Base-by-base conservation (phyloP, 2,329 filamentous ascomycete genomes). In the Fusarium sp. region DNA sequence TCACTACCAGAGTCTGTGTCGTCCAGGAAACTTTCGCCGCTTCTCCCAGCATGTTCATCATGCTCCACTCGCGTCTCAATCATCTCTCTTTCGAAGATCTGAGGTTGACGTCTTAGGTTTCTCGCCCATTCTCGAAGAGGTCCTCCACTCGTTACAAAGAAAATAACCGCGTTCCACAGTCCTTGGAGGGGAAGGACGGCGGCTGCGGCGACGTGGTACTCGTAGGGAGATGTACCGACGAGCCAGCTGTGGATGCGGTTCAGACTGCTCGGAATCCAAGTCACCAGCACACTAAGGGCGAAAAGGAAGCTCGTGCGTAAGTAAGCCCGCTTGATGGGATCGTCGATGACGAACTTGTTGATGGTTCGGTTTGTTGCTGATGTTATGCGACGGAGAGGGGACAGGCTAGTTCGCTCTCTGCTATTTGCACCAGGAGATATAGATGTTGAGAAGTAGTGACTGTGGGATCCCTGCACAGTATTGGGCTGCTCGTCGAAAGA, bases 141-240 rank as follows among this genome's bases (percentile, higher is more conserved):
- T 2, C 33, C 55, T 82, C 83, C 86, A 70, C 85, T 93, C 3
- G 92, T 92, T 8, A 87, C 87, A 65, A 92, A 88, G 80, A 94
- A 95, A 60, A 96, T 93, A 56, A 93, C 82, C 33, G 90, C 88
- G 77, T 95, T 95, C 92, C 93, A 95, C 35, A 94, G 87, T 1
- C 93, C 93, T 78, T 95, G 93, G 2, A 94, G 83, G 0, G 93
- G 92, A 7, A 95, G 84, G 0, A 95, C 92, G 3, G 93, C 85
- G 4, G 91, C 90, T 10, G 91, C 90, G 2, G 89, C 87, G 54
- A 93, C 86, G 77, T 92, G 91, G 54, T 94, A 87, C 14, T 85
- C 87, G 77, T 90, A 95, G 63, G 85, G 87, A 33, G 85, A 84
- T 12, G 81, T 74, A 15, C 84, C 77, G 54, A 87, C 81, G 11